These are phyloP conservation scores for Alternaria ventricosa DNA, from an alignment of 2,329 filamentous ascomycete genomes.

Conservation along the genomic window DNA sequence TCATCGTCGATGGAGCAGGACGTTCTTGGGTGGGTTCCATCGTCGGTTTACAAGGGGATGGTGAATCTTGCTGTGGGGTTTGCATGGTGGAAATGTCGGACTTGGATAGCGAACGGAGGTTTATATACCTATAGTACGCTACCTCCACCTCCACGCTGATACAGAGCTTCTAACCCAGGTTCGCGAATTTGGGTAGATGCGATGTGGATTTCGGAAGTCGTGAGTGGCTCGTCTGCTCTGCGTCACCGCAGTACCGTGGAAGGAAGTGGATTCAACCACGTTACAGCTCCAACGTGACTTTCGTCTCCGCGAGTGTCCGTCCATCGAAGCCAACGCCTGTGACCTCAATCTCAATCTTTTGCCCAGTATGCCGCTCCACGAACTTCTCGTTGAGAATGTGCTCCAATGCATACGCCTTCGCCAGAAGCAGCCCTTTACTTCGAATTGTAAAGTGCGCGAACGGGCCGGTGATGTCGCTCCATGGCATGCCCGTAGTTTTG, in stretches of 20 bases:
- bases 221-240: neutral
- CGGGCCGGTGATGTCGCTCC: slow-evolving; percentile 43
- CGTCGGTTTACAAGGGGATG: neutral
- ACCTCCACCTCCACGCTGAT: neutral
- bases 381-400: slow-evolving; percentile 22
- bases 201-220: neutral
- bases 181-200: neutral
- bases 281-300: neutral
- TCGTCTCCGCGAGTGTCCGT: neutral
- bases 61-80: rapidly evolving
- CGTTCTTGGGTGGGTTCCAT: neutral
- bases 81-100: neutral
- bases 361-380: neutral
- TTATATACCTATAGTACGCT: neutral
- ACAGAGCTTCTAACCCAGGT: neutral
- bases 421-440: slow-evolving; percentile 27
- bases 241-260: neutral
- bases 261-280: neutral
- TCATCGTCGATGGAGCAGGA: rapidly evolving
- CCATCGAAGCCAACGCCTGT: slow-evolving; percentile 6
- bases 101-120: neutral
- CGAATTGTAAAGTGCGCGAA: slow-evolving; percentile 42
- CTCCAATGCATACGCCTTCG: slow-evolving; percentile 41
- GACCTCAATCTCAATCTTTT: neutral
- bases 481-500: slow-evolving; percentile 23